phyloP scores from a whole-genome alignment of 228 moss, liverwort and hornwort genomes.

The Sphagnum magellanicum region DNA sequence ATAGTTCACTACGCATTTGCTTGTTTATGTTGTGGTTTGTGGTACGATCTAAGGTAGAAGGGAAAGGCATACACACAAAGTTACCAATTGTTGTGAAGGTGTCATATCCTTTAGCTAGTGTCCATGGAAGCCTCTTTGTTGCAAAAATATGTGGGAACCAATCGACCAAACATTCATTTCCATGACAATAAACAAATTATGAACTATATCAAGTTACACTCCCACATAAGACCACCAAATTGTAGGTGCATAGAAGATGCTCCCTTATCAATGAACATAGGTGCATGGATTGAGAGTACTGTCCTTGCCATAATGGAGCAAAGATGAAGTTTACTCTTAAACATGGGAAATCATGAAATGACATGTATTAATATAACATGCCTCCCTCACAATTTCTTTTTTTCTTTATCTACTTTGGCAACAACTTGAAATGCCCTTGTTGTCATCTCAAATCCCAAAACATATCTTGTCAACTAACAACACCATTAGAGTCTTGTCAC shows the following conservation, averaged over 20 bases:
- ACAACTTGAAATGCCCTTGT: slow-evolving; percentile 67
- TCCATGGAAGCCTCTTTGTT: slow-evolving; percentile 90
- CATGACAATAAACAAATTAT: neutral
- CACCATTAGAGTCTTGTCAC: neutral
- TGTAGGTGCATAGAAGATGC: neutral
- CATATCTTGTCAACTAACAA: slow-evolving; percentile 59
- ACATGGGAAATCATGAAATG: no score
- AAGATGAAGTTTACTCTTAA: neutral
- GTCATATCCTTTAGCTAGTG: slow-evolving; percentile 81
- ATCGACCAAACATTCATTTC: neutral
- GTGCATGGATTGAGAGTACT: no score
- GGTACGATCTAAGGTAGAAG: neutral
- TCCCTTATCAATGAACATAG: no score
- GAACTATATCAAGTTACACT: neutral
- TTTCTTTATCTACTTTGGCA: slow-evolving; percentile 44
- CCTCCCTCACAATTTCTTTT: no score
- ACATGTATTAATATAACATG: no score
- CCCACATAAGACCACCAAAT: neutral
- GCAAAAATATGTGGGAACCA: slow-evolving; percentile 6
- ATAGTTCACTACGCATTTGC: no score
- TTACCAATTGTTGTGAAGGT: slow-evolving; percentile 84
- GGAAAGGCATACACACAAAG: slow-evolving; percentile 53
- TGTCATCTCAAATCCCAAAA: slow-evolving; percentile 83
- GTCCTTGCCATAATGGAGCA: no score
- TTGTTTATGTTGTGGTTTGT: no score